phyloP scores from a whole-genome alignment of 164 flowering plant species.

The Sextonia rubra region DNA sequence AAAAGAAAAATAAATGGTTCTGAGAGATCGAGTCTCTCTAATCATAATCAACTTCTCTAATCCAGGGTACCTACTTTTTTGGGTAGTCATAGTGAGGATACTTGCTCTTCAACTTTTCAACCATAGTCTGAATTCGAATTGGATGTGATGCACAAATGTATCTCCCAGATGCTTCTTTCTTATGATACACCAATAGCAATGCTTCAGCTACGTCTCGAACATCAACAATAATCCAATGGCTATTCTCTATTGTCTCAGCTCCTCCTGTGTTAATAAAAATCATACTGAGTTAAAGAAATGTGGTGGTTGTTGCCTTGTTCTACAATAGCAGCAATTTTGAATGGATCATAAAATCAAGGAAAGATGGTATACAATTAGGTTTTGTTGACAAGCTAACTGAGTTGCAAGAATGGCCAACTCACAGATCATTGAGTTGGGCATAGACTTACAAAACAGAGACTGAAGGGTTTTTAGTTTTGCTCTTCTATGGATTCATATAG shows the following conservation, averaged over 20 bases:
- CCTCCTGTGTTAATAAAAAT: neutral
- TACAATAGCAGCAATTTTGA: too few species aligned
- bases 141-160: slow-evolving; percentile 15
- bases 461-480: too few species aligned
- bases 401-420: too few species aligned
- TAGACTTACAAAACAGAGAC: too few species aligned
- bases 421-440: too few species aligned
- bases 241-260: neutral
- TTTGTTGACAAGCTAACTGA: too few species aligned
- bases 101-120: slow-evolving; percentile 15
- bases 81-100: slow-evolving; percentile 16
- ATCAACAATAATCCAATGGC: slow-evolving; percentile 25
- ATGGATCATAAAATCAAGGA: too few species aligned
- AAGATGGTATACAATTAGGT: too few species aligned
- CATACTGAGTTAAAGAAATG: too few species aligned
- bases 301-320: too few species aligned
- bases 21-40: neutral
- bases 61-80: slow-evolving; percentile 17
- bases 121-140: neutral
- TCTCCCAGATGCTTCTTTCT: slow-evolving; percentile 39
- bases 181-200: slow-evolving; percentile 32
- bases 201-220: slow-evolving; percentile 52
- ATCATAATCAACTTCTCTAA: neutral
- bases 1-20: neutral
- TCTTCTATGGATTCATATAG: too few species aligned